Evolutionary conservation across 306 rosid genomes (phyloP).

Genomic region (Gleditsia sinensis): DNA sequence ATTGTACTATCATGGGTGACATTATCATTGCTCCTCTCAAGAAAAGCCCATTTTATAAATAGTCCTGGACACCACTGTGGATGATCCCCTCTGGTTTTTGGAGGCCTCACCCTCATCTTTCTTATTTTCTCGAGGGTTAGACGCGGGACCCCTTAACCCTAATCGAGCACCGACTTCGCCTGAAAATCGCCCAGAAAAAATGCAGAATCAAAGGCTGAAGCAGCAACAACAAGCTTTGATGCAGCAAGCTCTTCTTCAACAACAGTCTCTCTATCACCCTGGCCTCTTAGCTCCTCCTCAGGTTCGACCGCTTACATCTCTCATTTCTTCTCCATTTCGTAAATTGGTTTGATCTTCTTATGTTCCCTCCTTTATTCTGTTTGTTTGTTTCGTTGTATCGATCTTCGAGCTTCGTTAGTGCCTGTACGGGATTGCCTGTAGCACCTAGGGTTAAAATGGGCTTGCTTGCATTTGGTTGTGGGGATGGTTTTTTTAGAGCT

Average conservation of each 20-base stretch:
- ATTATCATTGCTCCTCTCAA: background rate
- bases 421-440: background rate
- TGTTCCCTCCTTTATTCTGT: background rate
- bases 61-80: background rate
- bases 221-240: conserved; percentile 98
- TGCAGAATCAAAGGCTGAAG: conserved; percentile 98
- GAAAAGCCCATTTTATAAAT: conserved; percentile 33
- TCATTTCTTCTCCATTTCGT: background rate
- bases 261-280: conserved; percentile 94
- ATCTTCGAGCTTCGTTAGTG: conserved; percentile 17
- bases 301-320: conserved; percentile 47
- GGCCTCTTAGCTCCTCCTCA: conserved; percentile 97
- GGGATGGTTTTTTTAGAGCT: background rate
- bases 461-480: background rate
- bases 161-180: conserved; percentile 46
- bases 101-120: conserved; percentile 37
- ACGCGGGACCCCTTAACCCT: conserved; percentile 63
- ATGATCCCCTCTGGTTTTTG: conserved; percentile 29
- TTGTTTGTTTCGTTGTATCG: background rate
- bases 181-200: conserved; percentile 49
- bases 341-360: background rate
- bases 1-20: background rate
- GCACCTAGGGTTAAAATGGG: conserved; percentile 39
- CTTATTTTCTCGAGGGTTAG: conserved; percentile 34
- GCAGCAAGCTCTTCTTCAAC: conserved; percentile 98